These are phyloP conservation scores for Mycena latifolia DNA, from an alignment of 768 basidiomycete genomes.

Conservation along the genomic window DNA sequence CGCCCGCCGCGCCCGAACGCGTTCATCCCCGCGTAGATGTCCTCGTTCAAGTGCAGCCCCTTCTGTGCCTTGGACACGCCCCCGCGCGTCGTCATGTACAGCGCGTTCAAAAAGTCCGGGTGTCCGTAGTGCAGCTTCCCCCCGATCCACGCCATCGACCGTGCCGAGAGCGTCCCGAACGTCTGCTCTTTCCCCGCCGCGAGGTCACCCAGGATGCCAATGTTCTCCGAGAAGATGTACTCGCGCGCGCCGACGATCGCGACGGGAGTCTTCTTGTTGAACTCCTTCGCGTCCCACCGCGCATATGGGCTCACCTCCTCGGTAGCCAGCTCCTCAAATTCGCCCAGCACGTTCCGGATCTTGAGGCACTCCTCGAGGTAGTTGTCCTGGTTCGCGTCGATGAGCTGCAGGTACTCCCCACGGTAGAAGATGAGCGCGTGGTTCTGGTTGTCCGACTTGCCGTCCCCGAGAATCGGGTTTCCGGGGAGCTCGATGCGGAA, in stretches of 20 bases:
- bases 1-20: constrained; percentile 96
- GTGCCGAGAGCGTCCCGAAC: constrained; percentile 96
- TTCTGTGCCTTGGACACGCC: constrained; percentile 99
- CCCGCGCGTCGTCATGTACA: constrained; percentile 98
- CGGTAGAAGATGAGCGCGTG: constrained; percentile 99
- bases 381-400: constrained; percentile 99
- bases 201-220: constrained; percentile 97
- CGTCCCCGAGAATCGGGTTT: constrained; percentile 98
- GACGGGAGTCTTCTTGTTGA: constrained; percentile 87
- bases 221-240: constrained; percentile 99
- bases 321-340: constrained; percentile 93
- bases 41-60: constrained; percentile 98
- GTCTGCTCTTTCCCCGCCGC: constrained; percentile 99
- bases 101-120: constrained; percentile 97
- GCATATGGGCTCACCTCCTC: constrained; percentile 93
- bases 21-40: constrained; percentile 99
- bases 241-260: constrained; percentile 99
- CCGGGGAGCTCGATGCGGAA: constrained; percentile 99
- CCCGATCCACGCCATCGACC: constrained; percentile 96
- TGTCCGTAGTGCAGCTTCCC: constrained; percentile 99
- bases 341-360: constrained; percentile 96
- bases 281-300: constrained; percentile 90
- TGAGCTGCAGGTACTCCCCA: constrained; percentile 98
- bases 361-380: constrained; percentile 99
- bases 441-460: constrained; percentile 99